Evolutionary conservation across 768 basidiomycete genomes (phyloP), one percentile per base, ranked within the genome.

Genomic region (Kwoniella pini): DNA sequence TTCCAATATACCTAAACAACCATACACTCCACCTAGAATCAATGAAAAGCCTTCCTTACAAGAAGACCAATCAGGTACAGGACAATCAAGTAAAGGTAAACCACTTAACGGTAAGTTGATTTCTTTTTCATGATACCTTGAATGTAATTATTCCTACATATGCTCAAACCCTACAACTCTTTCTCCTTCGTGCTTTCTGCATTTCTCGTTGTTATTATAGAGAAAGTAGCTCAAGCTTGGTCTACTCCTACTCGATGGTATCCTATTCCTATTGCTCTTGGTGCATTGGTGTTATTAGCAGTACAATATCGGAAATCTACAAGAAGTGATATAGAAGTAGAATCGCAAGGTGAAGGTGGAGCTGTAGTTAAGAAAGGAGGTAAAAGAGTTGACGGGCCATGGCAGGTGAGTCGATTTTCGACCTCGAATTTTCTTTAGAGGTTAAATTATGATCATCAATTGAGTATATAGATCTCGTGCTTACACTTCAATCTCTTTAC

Each of bases 171-270:
- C n/a, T n/a, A n/a, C n/a, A n/a, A n/a, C n/a, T n/a, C 40, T 19
- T 13, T 42, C 40, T 11, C 40, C 19, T 42, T 42, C 40, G 40
- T 36, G 33, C 46, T 10, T 22, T 48, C 22, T 12, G 22, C n/a
- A n/a, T n/a, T n/a, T 48, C 24, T 38, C 12, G 30, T 51, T 17
- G 3, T 4, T 30, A 3, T 44, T 2, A 30, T 24, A 59, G 57
- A 59, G 28, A 59, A 59, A 53, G 55, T 67, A 44, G 45, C 60
- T 22, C 57, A 62, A 48, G 70, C 65, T 19, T 72, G 70, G 4
- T 82, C 87, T 71, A 93, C 94, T 0, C 91, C 91, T 0, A 93
- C 89, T 33, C 90, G 87, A 79, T 98, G 94, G 94, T 95, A 94
- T 68, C 94, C 94, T 10, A 84, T 97, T 44, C 93, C 93, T 15